phyloP scores from a whole-genome alignment of 768 basidiomycete genomes.

The Macrolepiota albuminosa region DNA sequence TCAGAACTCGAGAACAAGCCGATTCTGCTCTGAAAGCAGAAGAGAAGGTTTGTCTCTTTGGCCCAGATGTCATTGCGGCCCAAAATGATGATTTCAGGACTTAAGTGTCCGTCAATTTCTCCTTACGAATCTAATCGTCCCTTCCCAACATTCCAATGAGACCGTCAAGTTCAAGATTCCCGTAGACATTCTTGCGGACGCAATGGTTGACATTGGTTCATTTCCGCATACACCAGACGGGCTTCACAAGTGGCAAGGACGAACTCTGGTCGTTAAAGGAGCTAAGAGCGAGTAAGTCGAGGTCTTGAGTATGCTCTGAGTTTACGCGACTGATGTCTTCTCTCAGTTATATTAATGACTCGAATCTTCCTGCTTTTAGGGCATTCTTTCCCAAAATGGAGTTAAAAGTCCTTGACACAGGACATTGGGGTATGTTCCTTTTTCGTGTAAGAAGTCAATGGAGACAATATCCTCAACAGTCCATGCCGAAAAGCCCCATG shows the following conservation, averaged over 20 bases:
- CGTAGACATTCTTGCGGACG: constrained; percentile 50
- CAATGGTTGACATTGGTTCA: constrained; percentile 57
- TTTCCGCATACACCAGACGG: constrained; percentile 58
- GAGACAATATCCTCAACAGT: constrained; percentile 32
- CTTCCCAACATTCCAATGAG: background rate
- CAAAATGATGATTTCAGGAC: constrained; percentile 38
- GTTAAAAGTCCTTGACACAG: constrained; percentile 58
- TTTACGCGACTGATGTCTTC: background rate
- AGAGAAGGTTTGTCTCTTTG: constrained; percentile 45
- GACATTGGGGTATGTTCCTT: constrained; percentile 67
- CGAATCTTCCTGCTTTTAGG: constrained; percentile 52
- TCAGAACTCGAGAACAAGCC: constrained; percentile 61
- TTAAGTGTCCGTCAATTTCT: constrained; percentile 68
- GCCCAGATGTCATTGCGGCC: background rate
- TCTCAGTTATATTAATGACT: constrained; percentile 61
- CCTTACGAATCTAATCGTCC: constrained; percentile 58
- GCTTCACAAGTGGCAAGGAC: constrained; percentile 18
- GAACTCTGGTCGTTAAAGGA: constrained; percentile 71
- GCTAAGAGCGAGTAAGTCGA: constrained; percentile 52
- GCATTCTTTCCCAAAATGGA: constrained; percentile 67
- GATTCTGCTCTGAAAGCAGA: constrained; percentile 51
- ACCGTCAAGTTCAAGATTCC: constrained; percentile 39
- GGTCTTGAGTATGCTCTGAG: background rate
- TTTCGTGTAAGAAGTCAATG: background rate
- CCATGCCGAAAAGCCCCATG: constrained; percentile 68